phyloP scores from a whole-genome alignment of 495 filamentous ascomycete species.

The Alectoria sarmentosa region DNA sequence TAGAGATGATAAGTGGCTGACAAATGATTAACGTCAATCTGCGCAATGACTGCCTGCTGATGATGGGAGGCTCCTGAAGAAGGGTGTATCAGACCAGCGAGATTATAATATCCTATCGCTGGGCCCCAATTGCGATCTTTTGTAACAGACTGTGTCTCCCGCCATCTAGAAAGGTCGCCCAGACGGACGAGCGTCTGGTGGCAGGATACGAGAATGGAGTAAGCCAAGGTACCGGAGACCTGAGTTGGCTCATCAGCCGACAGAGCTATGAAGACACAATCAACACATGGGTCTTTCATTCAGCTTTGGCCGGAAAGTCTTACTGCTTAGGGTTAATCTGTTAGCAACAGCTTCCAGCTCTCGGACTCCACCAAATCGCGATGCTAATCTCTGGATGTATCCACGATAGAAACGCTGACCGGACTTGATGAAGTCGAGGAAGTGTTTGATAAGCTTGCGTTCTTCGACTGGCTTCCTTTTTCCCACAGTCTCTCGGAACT shows the following conservation, averaged over 20 bases:
- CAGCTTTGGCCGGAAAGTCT: constrained; percentile 16
- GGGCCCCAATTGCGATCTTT: constrained; percentile 71
- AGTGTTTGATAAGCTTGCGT: constrained; percentile 73
- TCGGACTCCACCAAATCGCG: constrained; percentile 60
- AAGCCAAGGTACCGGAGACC: constrained; percentile 42
- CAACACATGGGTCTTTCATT: background rate
- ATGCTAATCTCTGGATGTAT: constrained; percentile 72
- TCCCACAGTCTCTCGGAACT: constrained; percentile 48
- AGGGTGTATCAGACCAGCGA: constrained; percentile 74
- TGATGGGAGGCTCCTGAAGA: constrained; percentile 76
- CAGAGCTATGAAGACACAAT: constrained; percentile 26
- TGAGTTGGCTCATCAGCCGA: constrained; percentile 34
- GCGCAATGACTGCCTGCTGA: constrained; percentile 78
- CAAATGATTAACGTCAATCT: constrained; percentile 67
- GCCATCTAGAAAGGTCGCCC: constrained; percentile 87
- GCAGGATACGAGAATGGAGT: constrained; percentile 62
- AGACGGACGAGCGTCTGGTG: constrained; percentile 78
- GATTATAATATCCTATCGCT: constrained; percentile 75
- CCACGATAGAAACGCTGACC: constrained; percentile 80
- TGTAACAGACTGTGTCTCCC: constrained; percentile 58
- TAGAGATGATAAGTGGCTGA: constrained; percentile 85
- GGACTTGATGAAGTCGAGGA: constrained; percentile 75
- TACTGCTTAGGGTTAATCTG: constrained; percentile 57
- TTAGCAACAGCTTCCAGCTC: constrained; percentile 66
- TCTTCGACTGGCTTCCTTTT: constrained; percentile 64